Percentiles rank a stretch among this genome's conserved stretches.
Evolutionary conservation across 1,284 basidiomycete genomes (phyloP).

Genomic region (Sanghuangporus weigelae): DNA sequence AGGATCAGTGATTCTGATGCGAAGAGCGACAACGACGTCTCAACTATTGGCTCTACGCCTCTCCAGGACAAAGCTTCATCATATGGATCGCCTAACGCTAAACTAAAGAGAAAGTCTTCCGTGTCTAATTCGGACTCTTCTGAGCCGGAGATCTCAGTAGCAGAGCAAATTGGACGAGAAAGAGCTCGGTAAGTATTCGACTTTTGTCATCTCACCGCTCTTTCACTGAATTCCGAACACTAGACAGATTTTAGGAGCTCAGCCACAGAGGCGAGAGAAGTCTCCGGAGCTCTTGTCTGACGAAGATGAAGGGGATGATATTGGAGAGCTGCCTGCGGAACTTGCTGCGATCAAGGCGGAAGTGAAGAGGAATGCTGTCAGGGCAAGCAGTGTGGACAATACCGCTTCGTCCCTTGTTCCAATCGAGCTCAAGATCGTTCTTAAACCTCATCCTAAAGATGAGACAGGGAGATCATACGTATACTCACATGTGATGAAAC

Average conservation of each 20-base stretch:
- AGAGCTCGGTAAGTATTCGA: not conserved
- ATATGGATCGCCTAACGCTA: conserved; percentile 27
- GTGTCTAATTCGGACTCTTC: conserved; percentile 69
- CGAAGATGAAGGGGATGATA: conserved; percentile 43
- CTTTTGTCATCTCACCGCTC: not conserved
- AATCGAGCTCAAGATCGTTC: conserved; percentile 46
- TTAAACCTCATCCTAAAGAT: conserved; percentile 58
- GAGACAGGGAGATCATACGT: conserved; percentile 31
- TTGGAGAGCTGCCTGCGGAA: conserved; percentile 53
- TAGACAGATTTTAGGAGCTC: not conserved
- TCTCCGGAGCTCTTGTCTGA: conserved; percentile 36
- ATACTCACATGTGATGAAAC: conserved; percentile 51
- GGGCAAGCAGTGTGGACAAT: conserved; percentile 21
- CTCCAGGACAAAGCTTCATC: conserved; percentile 20
- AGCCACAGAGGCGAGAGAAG: conserved; percentile 28
- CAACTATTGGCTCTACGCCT: conserved; percentile 31
- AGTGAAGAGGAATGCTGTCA: conserved; percentile 25
- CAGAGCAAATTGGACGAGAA: conserved; percentile 28
- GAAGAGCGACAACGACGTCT: conserved; percentile 42
- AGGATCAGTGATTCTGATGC: conserved; percentile 25
- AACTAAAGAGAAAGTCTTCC: conserved; percentile 41
- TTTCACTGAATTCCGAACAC: not conserved
- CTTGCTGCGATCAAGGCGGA: conserved; percentile 47
- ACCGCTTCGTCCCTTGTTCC: conserved; percentile 34
- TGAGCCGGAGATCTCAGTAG: conserved; percentile 50